Conservation (phyloP, 2,329 filamentous ascomycete genomes). For the Cephalotrichum gorgonifer region DNA sequence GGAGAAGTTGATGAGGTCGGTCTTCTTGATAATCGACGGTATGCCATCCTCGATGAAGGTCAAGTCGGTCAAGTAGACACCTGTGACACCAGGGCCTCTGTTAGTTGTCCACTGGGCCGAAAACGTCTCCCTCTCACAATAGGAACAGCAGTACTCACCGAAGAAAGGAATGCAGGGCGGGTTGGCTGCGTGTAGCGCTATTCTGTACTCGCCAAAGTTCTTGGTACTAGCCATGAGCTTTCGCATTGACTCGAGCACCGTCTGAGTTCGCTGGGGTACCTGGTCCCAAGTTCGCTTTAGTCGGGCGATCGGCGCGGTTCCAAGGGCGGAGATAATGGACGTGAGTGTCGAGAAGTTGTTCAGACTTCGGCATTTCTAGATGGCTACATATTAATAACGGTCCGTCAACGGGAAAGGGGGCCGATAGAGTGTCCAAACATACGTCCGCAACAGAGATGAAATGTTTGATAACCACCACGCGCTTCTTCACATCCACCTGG, state of each 20-base stretch:
- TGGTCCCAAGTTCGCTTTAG: constrained; percentile 90
- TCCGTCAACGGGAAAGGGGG: background rate
- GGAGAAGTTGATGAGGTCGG: constrained; percentile 94
- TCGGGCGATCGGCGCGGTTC: constrained; percentile 89
- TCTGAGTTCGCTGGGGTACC: constrained; percentile 74
- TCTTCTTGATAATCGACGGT: constrained; percentile 90
- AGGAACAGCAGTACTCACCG: constrained; percentile 42
- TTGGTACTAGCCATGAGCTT: constrained; percentile 94
- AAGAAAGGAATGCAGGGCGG: constrained; percentile 98
- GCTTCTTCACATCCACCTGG: constrained; percentile 88
- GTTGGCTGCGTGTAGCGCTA: constrained; percentile 83
- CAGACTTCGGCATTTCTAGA: constrained; percentile 77
- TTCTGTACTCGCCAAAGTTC: constrained; percentile 95
- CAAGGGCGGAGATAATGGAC: constrained; percentile 91
- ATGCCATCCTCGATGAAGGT: constrained; percentile 99
- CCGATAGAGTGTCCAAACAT: constrained; percentile 25
- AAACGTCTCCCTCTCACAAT: too few relatives aligned
- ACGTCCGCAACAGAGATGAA: constrained; percentile 95
- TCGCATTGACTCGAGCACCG: constrained; percentile 80
- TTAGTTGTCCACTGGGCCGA: background rate
- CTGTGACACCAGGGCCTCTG: constrained; percentile 30
- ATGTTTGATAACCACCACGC: constrained; percentile 96
- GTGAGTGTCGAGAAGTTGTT: constrained; percentile 98
- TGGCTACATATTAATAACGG: background rate
- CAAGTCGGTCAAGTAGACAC: constrained; percentile 92